Percentiles rank a stretch among this genome's conserved stretches.
These are phyloP conservation scores for Candida namnaoensis DNA, from an alignment of 805 yeast genomes.

Conservation along the genomic window DNA sequence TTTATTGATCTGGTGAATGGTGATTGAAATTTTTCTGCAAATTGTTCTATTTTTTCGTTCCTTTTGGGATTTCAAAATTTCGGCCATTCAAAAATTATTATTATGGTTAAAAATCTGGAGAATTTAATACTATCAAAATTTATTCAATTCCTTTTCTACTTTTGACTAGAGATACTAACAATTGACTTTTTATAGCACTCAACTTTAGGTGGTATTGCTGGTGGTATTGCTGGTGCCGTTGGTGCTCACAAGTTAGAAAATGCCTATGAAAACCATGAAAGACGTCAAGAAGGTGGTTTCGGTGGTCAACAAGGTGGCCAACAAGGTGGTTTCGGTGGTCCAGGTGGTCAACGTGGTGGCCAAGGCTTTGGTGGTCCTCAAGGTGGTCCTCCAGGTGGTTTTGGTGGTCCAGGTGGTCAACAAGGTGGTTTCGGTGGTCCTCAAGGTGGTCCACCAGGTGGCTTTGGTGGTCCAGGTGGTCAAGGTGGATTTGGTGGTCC, in stretches of 20 bases:
- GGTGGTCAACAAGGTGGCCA: constrained; percentile 12
- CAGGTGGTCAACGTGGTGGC: constrained; percentile 7
- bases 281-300: constrained; percentile 9
- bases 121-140: no score
- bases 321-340: constrained; percentile 4
- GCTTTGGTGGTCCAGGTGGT: constrained; percentile 8
- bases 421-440: constrained; percentile 14
- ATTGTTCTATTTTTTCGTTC: no score
- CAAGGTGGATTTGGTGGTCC: constrained; percentile 1
- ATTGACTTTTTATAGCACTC: constrained; percentile 12
- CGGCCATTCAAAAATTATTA: no score
- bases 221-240: constrained; percentile 48
- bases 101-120: no score
- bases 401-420: constrained; percentile 12
- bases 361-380: constrained; percentile 14
- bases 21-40: no score
- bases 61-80: no score
- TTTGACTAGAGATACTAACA: no score
- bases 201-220: constrained; percentile 35
- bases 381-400: constrained; percentile 10
- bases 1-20: no score
- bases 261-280: constrained; percentile 18
- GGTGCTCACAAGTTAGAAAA: constrained; percentile 43
- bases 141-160: no score
- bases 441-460: constrained; percentile 8